phyloP scores from a whole-genome alignment of 331 rosid genomes.

The Quercus lobata region DNA sequence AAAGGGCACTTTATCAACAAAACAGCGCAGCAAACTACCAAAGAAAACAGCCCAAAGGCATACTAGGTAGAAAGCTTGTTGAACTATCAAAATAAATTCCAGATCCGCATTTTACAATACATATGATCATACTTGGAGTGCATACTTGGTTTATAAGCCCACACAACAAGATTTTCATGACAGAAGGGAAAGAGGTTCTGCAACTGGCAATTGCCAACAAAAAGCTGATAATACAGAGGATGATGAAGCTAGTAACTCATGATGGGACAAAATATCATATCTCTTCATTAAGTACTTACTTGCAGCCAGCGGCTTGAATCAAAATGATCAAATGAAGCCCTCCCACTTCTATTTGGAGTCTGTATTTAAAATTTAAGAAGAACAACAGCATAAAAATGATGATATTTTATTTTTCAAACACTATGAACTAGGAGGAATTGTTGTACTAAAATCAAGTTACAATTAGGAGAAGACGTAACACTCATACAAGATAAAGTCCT shows the following conservation, averaged over 20 bases:
- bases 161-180: conserved; percentile 1
- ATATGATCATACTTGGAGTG: background rate
- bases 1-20: background rate
- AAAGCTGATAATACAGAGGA: background rate
- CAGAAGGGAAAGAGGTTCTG: conserved; percentile 2
- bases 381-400: background rate
- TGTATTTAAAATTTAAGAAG: conserved; percentile 32
- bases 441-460: background rate
- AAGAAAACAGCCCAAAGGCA: background rate
- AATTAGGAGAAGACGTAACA: background rate
- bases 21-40: background rate
- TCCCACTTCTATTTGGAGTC: conserved; percentile 79
- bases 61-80: background rate
- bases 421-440: background rate
- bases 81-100: background rate
- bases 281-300: conserved; percentile 52
- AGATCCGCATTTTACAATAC: background rate
- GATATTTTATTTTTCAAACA: background rate
- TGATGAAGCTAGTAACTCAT: conserved; percentile 3
- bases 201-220: conserved; percentile 3
- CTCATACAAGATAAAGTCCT: background rate
- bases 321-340: conserved; percentile 73
- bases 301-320: conserved; percentile 96
- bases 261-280: background rate
- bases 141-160: background rate